A percentile compares a stretch with the other conserved stretches of the same genome.
Conservation (phyloP, 345 rosid genomes). For the Eucalyptus erythrocorys region DNA sequence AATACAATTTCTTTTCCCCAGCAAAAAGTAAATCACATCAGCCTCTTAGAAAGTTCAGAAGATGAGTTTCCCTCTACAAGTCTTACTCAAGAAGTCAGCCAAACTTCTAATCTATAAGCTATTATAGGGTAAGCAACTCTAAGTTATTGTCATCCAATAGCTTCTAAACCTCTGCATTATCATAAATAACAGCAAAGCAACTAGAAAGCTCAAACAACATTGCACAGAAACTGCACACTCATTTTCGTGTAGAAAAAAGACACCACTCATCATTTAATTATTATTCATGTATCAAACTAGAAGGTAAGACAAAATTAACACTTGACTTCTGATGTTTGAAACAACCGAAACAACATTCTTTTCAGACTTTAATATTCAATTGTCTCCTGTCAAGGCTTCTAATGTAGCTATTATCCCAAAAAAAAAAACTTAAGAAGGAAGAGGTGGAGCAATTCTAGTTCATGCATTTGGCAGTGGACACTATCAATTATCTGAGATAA, state of each 20-base stretch:
- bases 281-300: neutral
- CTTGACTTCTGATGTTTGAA: neutral
- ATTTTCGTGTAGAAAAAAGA: neutral
- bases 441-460: neutral
- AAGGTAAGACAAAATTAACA: neutral
- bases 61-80: neutral
- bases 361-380: neutral
- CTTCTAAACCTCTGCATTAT: neutral
- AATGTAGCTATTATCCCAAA: neutral
- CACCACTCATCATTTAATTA: neutral
- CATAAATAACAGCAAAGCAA: neutral
- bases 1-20: neutral
- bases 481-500: neutral
- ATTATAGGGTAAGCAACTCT: neutral
- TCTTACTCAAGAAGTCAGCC: neutral
- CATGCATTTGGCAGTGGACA: neutral
- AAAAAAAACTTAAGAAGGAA: neutral
- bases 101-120: neutral
- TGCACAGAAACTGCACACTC: neutral
- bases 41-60: neutral
- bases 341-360: neutral
- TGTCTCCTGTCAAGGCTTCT: neutral
- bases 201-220: neutral
- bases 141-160: neutral
- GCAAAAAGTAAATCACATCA: neutral